Evolutionary conservation across 2,329 filamentous ascomycete species (phyloP).

Genomic region (Diaporthe sp.): DNA sequence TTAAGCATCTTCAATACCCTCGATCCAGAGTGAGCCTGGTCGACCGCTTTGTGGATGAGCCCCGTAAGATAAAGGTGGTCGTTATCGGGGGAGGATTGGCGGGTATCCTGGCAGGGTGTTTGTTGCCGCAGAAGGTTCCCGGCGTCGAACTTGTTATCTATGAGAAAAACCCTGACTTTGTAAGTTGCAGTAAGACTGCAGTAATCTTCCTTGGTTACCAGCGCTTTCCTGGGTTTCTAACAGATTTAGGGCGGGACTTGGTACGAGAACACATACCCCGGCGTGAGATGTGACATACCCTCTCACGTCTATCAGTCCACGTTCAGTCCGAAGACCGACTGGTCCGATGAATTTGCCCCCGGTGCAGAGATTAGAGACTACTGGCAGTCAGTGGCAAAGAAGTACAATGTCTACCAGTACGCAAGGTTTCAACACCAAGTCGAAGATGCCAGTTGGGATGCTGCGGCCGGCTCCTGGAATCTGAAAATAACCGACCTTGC

Average conservation of each 20-base stretch:
- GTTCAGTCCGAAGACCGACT: conserved; percentile 77
- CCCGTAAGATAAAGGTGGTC: conserved; percentile 65
- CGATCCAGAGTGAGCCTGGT: conserved; percentile 48
- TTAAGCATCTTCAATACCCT: conserved; percentile 36
- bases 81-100: conserved; percentile 75
- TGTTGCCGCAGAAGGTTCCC: conserved; percentile 78
- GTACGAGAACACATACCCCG: conserved; percentile 72
- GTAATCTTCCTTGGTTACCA: background rate
- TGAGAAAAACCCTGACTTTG: conserved; percentile 77
- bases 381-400: conserved; percentile 72
- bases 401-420: conserved; percentile 74
- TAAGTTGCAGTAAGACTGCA: conserved; percentile 53
- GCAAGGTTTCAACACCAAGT: conserved; percentile 70
- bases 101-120: conserved; percentile 73
- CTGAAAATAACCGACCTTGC: conserved; percentile 59
- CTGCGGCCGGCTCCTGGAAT: conserved; percentile 66
- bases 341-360: conserved; percentile 77
- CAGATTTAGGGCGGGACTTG: conserved; percentile 62
- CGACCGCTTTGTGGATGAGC: conserved; percentile 60
- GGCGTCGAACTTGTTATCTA: conserved; percentile 75
- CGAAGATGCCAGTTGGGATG: conserved; percentile 68
- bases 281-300: conserved; percentile 76
- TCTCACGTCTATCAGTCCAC: conserved; percentile 79
- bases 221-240: conserved; percentile 11
- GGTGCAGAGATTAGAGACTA: conserved; percentile 78